Evolutionary conservation across 768 basidiomycete genomes (phyloP), one percentile per base, ranked within the genome.

Genomic region (Mycena filopes): DNA sequence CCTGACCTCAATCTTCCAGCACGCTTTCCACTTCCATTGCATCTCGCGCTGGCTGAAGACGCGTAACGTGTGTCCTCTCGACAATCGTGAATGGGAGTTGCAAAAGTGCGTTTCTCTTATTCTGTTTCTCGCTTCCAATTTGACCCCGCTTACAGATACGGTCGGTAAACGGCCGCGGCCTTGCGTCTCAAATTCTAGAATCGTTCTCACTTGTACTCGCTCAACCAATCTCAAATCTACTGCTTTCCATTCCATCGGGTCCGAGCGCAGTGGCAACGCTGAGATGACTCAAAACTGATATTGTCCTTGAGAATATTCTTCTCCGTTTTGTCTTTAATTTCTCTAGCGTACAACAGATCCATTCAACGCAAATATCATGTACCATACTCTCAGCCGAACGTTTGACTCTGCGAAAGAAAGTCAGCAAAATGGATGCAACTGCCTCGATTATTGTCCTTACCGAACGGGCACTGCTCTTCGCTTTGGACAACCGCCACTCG

Each of bases 21-120:
- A 99, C 76, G 97, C 97, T 5, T 99, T 99, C 86, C 97, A 99
- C 81, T 99, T 99, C 82, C 97, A 99, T 78, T 99, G 97, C 79
- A 99, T 99, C 77, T 97, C 96, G 11, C 89, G 98, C 47, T 99
- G 98, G 98, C 85, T 99, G 67, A 99, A 99, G 86, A 99, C 98
- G 23, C 86, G 95, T 69, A 96, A 97, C 72, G 95, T 96, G 31
- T 97, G 95, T 77, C 95, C 95, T 5, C 78, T 97, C 65, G 96
- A 97, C 78, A 98, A 98, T 79, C 87, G 96, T 73, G 95, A 98
- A 76, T 98, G 95, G 95, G 95, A 98, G 75, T 78, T 98, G 75
- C 95, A 98, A 80, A 96, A 96, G 94, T 96, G 78, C 69, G 92
- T 84, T n/a, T 43, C 16, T 6, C 21, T 31, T 33, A 25, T 28